A percentile compares a stretch with the other conserved stretches of the same genome.
These are phyloP conservation scores for Durotheca rogersii DNA, from an alignment of 495 filamentous ascomycete species.

Conservation along the genomic window DNA sequence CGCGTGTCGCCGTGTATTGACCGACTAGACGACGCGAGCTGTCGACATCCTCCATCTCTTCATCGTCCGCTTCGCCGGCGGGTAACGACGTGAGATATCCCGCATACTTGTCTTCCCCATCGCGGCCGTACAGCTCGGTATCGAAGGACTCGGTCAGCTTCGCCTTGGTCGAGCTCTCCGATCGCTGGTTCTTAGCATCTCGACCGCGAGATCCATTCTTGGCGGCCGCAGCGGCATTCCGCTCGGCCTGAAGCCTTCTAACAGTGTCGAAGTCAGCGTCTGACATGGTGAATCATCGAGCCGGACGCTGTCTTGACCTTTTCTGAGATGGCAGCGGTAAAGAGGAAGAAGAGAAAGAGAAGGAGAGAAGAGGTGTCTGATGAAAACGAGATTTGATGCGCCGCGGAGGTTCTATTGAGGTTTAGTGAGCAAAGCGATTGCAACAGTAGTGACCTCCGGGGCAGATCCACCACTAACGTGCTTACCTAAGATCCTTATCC, in stretches of 20 bases:
- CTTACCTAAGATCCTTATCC: no score
- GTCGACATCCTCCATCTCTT: slow-evolving; percentile 77
- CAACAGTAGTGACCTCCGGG: no score
- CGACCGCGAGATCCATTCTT: slow-evolving; percentile 88
- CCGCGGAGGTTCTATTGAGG: slow-evolving; percentile 10
- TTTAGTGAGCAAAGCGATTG: slow-evolving; percentile 17
- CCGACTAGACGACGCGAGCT: slow-evolving; percentile 79
- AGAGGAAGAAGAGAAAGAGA: slow-evolving; percentile 11
- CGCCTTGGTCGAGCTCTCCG: slow-evolving; percentile 88
- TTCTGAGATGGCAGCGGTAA: slow-evolving; percentile 32
- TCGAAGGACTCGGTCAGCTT: slow-evolving; percentile 95
- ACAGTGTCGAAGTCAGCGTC: slow-evolving; percentile 82
- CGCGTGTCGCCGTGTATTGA: slow-evolving; percentile 91
- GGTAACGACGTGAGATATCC: slow-evolving; percentile 92
- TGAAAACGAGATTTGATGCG: slow-evolving; percentile 27
- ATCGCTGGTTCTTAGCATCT: slow-evolving; percentile 82
- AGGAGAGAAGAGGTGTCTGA: slow-evolving; percentile 3
- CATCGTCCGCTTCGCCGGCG: slow-evolving; percentile 76
- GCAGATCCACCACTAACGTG: no score
- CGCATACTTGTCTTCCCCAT: slow-evolving; percentile 77
- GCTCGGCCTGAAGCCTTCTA: slow-evolving; percentile 83
- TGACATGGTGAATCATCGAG: slow-evolving; percentile 49
- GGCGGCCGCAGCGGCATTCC: slow-evolving; percentile 77
- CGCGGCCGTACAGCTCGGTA: slow-evolving; percentile 84
- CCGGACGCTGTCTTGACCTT: slow-evolving; percentile 34